Percentiles rank a stretch among this genome's conserved stretches.
Evolutionary conservation across 371 early-diverging fungal species (phyloP).

Genomic region (Syncephalastrum monosporum): DNA sequence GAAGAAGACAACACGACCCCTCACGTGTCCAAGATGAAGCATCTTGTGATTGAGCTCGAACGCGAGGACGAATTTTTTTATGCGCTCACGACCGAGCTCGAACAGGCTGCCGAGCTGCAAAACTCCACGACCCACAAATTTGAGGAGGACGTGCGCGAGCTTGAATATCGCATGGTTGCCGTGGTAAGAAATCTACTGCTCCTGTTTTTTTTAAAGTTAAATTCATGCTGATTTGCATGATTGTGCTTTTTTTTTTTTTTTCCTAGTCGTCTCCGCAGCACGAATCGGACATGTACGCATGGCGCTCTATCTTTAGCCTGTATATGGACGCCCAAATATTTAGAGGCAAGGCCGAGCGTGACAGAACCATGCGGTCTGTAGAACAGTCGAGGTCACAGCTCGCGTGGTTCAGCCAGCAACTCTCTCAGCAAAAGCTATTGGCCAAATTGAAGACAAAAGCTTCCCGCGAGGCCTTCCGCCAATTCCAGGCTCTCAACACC

Average conservation of each 20-base stretch:
- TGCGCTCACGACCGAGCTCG: constrained; percentile 49
- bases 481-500: constrained; percentile 64
- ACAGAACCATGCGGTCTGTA: constrained; percentile 46
- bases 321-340: constrained; percentile 75
- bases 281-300: constrained; percentile 67
- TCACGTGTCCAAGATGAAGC: constrained; percentile 23
- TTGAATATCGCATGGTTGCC: constrained; percentile 46
- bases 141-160: constrained; percentile 42
- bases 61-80: constrained; percentile 64
- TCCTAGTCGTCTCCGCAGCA: constrained; percentile 49
- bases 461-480: constrained; percentile 52
- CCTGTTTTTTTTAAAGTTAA: no score
- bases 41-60: constrained; percentile 54
- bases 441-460: constrained; percentile 31
- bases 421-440: constrained; percentile 41
- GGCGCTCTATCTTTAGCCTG: constrained; percentile 70
- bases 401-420: constrained; percentile 56
- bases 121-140: constrained; percentile 37
- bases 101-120: constrained; percentile 41
- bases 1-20: not conserved
- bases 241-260: not conserved
- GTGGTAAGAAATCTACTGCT: constrained; percentile 23
- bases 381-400: constrained; percentile 57
- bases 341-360: constrained; percentile 48
- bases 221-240: constrained; percentile 2